A percentile compares a stretch with the other conserved stretches of the same genome.
Conservation (phyloP, 2,329 filamentous ascomycete species). For the Cercospora berteroae region DNA sequence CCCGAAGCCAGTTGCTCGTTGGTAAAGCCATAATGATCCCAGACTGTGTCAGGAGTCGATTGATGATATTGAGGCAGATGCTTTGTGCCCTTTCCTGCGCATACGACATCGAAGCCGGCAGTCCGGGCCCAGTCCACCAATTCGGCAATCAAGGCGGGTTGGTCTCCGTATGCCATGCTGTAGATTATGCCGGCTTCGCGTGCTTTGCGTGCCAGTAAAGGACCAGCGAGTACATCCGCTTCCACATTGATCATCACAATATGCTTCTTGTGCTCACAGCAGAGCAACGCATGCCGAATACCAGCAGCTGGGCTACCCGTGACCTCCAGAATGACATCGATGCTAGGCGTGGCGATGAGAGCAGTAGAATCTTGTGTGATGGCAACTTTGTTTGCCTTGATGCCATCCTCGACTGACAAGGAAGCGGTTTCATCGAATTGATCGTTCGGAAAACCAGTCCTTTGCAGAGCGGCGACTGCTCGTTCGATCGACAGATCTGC, state of each 20-base stretch:
- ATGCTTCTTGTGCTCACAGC: conserved; percentile 51
- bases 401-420: conserved; percentile 41
- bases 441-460: conserved; percentile 44
- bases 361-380: conserved; percentile 46
- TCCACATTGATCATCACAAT: conserved; percentile 52
- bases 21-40: conserved; percentile 50
- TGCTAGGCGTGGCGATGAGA: conserved; percentile 45
- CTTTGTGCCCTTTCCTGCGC: conserved; percentile 49
- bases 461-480: conserved; percentile 43
- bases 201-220: conserved; percentile 43
- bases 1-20: conserved; percentile 44
- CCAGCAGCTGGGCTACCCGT: conserved; percentile 47
- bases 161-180: conserved; percentile 50
- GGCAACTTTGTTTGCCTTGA: conserved; percentile 43
- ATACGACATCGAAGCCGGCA: conserved; percentile 48
- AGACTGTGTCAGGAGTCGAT: conserved; percentile 49
- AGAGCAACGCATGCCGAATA: conserved; percentile 45
- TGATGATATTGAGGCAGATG: conserved; percentile 48
- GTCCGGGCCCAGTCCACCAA: conserved; percentile 47
- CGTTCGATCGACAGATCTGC: conserved; percentile 46
- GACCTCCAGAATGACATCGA: conserved; percentile 48
- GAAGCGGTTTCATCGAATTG: conserved; percentile 40
- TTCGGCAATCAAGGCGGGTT: conserved; percentile 47
- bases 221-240: conserved; percentile 47
- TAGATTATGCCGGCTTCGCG: conserved; percentile 49